phyloP scores from a whole-genome alignment of 2,329 filamentous ascomycete genomes.

The Monilinia fructicola region DNA sequence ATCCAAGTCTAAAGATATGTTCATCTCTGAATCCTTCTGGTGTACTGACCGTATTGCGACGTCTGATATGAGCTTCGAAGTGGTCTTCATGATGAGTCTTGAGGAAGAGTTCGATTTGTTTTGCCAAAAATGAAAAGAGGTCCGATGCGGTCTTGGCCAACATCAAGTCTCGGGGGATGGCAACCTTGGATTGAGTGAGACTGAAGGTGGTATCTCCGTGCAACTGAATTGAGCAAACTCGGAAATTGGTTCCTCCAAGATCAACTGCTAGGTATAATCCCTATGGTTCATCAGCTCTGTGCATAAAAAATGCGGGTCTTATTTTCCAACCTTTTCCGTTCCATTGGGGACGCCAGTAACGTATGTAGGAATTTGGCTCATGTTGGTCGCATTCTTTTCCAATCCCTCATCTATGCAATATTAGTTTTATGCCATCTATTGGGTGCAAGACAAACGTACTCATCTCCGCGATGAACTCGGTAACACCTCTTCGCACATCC shows the following conservation, averaged over 20 bases:
- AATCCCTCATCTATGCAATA: slow-evolving; percentile 72
- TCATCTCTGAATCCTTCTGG: slow-evolving; percentile 64
- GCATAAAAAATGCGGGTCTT: neutral
- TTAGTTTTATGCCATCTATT: slow-evolving; percentile 32
- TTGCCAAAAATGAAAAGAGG: slow-evolving; percentile 88
- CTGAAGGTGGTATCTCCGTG: slow-evolving; percentile 95
- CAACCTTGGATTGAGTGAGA: slow-evolving; percentile 87
- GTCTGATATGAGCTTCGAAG: slow-evolving; percentile 68
- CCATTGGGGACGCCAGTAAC: slow-evolving; percentile 95
- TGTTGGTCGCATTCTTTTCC: slow-evolving; percentile 69
- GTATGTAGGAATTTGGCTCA: slow-evolving; percentile 97
- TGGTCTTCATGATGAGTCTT: slow-evolving; percentile 84
- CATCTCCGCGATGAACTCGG: slow-evolving; percentile 86
- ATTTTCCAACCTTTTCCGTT: slow-evolving; percentile 77
- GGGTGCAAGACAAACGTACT: slow-evolving; percentile 49
- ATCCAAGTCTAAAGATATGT: slow-evolving; percentile 89
- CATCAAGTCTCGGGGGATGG: slow-evolving; percentile 90
- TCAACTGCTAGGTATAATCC: slow-evolving; percentile 95
- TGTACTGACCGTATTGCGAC: slow-evolving; percentile 60
- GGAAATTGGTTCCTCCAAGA: slow-evolving; percentile 97
- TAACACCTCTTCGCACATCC: slow-evolving; percentile 75
- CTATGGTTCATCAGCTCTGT: slow-evolving; percentile 40
- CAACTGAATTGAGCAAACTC: slow-evolving; percentile 90
- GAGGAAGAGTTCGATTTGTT: slow-evolving; percentile 88
- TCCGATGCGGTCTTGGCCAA: slow-evolving; percentile 80